Evolutionary conservation across 2,329 filamentous ascomycete genomes (phyloP), one percentile per base, ranked within the genome.

Genomic region (Sphaerulina vaccinii): DNA sequence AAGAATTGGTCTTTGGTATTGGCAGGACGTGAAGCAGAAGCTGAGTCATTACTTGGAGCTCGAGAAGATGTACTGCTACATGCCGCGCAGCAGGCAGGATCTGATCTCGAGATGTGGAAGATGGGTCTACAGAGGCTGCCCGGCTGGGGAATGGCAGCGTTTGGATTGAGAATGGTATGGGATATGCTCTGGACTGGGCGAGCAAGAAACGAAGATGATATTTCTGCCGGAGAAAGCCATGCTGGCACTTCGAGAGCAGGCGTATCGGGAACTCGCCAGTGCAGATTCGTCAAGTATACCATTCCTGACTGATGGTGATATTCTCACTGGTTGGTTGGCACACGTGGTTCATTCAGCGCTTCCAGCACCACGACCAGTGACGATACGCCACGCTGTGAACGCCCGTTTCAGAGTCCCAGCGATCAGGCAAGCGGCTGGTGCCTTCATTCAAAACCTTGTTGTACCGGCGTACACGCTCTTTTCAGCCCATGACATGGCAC

Each of bases 1-100:
- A 57, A 69, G 1, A 73, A 69, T 6, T 81, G 78, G 79, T 75
- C 68, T 0, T 62, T 71, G 1, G 70, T 77, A 0, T 60, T 81
- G 1, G 68, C 70, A 5, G 76, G 73, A 1, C 63, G 68, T 2
- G 73, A 75, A 21, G 60, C 63, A 9, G 68, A 78, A 35, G 70
- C 80, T 18, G 11, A 5, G 13, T n/a, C 16, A 8, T 16, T 16
- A n/a, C n/a, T 35, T 10, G 37, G 35, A 7, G 45, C 37, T 10
- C 15, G 24, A n/a, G 36, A 41, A 3, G 45, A 49, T n/a, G n/a
- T n/a, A n/a, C n/a, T n/a, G n/a, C n/a, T n/a, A n/a, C n/a, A n/a
- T n/a, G n/a, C n/a, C n/a, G n/a, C n/a, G n/a, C n/a, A n/a, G n/a
- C n/a, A n/a, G n/a, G n/a, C n/a, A n/a, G n/a, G n/a, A n/a, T n/a